Percentiles rank a stretch among this genome's conserved stretches.
These are phyloP conservation scores for Phytopythium vexans DNA, from an alignment of 352 stramenopile genomes.

Conservation along the genomic window DNA sequence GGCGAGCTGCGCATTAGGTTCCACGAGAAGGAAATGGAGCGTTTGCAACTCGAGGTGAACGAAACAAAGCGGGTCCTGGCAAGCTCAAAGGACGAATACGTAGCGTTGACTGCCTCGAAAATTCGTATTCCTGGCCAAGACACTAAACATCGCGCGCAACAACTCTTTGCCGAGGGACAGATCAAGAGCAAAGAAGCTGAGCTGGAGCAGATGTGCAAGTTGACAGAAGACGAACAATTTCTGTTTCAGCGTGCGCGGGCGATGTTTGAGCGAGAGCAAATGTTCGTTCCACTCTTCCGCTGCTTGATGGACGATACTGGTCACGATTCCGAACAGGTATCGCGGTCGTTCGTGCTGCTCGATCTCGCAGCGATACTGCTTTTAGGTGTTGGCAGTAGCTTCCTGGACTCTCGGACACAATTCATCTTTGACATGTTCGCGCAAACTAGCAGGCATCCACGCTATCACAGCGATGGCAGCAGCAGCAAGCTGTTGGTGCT, in stretches of 20 bases:
- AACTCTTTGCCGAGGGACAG: conserved; percentile 74
- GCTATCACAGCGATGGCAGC: neutral
- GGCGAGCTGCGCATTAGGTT: conserved; percentile 54
- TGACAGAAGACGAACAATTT: conserved; percentile 75
- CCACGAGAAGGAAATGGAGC: conserved; percentile 54
- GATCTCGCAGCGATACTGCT: conserved; percentile 51
- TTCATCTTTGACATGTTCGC: conserved; percentile 79
- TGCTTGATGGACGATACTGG: conserved; percentile 15
- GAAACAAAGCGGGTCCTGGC: conserved; percentile 38
- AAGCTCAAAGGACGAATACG: conserved; percentile 64
- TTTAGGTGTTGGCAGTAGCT: conserved; percentile 39
- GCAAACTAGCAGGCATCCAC: conserved; percentile 9
- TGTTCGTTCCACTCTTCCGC: conserved; percentile 64
- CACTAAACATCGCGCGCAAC: conserved; percentile 52
- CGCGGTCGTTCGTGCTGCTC: conserved; percentile 13
- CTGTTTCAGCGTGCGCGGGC: conserved; percentile 59
- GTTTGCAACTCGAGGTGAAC: conserved; percentile 42
- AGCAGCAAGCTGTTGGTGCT: conserved; percentile 33
- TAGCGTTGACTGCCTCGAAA: conserved; percentile 50
- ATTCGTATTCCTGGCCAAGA: conserved; percentile 43
- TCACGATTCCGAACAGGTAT: neutral
- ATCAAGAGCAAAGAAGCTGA: conserved; percentile 61
- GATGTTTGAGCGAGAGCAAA: conserved; percentile 49
- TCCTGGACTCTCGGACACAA: conserved; percentile 56
- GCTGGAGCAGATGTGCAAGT: conserved; percentile 39